A percentile compares a stretch with the other conserved stretches of the same genome.
phyloP scores from a whole-genome alignment of 495 filamentous ascomycete genomes.

The Bathelium albidoporum region DNA sequence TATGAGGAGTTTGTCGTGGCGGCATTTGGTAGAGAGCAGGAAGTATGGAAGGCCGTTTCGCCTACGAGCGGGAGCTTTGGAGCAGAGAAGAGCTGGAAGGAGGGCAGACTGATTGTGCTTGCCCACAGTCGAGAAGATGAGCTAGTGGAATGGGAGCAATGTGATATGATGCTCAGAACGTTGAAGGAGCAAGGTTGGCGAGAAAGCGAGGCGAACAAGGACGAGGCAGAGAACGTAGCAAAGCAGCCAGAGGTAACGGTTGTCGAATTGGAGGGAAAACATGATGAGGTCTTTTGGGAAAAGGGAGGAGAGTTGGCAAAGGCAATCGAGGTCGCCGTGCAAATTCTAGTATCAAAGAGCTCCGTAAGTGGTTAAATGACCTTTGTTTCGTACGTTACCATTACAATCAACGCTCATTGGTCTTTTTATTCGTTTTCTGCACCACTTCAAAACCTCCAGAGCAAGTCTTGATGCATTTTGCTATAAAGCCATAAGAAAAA shows the following conservation, averaged over 20 bases:
- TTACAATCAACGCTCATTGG: not conserved
- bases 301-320: slow-evolving; percentile 41
- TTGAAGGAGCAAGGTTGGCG: slow-evolving; percentile 26
- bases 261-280: slow-evolving; percentile 45
- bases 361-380: not conserved
- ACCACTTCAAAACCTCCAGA: not conserved
- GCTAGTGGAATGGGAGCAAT: slow-evolving; percentile 48
- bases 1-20: slow-evolving; percentile 51
- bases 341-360: not conserved
- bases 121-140: slow-evolving; percentile 51
- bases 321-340: slow-evolving; percentile 15
- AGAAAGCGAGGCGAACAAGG: slow-evolving; percentile 21
- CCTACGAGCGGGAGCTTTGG: slow-evolving; percentile 36
- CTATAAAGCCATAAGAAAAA: no score
- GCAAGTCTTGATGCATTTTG: no score
- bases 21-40: slow-evolving; percentile 52
- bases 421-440: not conserved
- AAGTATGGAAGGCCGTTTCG: slow-evolving; percentile 43
- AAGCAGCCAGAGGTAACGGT: slow-evolving; percentile 20
- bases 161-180: slow-evolving; percentile 36
- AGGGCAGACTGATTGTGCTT: slow-evolving; percentile 43
- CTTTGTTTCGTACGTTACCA: not conserved
- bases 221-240: slow-evolving; percentile 9
- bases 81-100: slow-evolving; percentile 33
- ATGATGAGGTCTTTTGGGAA: slow-evolving; percentile 54